A percentile compares a stretch with the other conserved stretches of the same genome.
These are phyloP conservation scores for Excoecaria agallocha DNA, from an alignment of 345 rosid species.

Conservation along the genomic window DNA sequence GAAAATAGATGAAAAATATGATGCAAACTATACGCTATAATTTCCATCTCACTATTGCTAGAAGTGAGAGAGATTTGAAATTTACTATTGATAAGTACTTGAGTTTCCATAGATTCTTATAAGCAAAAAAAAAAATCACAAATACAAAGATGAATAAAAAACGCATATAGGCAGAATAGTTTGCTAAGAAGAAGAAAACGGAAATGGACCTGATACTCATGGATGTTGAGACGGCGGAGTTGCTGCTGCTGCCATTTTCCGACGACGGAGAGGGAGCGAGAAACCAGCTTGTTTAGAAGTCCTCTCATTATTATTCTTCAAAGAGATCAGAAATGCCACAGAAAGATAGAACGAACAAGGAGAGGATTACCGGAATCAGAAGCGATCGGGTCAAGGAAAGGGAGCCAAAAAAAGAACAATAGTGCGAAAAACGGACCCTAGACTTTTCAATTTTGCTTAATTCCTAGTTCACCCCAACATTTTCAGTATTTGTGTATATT, in stretches of 20 bases:
- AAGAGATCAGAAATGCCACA: not conserved
- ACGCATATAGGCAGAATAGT: not conserved
- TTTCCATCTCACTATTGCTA: too few species aligned
- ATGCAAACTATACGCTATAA: not conserved
- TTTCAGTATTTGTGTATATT: not conserved
- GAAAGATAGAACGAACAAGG: not conserved
- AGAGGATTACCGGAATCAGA: slow-evolving; percentile 19
- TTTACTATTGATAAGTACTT: not conserved
- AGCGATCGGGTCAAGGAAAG: slow-evolving; percentile 6
- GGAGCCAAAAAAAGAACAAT: too few species aligned
- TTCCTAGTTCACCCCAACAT: not conserved
- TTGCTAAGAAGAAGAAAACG: not conserved
- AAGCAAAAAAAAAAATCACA: not conserved
- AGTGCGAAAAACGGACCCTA: not conserved
- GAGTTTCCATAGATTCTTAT: not conserved
- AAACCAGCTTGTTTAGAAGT: slow-evolving; percentile 64
- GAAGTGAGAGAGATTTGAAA: too few species aligned
- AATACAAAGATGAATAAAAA: not conserved
- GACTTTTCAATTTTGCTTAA: not conserved
- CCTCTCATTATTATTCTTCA: slow-evolving; percentile 55
- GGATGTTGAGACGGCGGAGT: slow-evolving; percentile 97
- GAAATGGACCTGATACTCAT: slow-evolving; percentile 77
- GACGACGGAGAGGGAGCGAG: slow-evolving; percentile 72
- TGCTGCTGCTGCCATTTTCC: slow-evolving; percentile 92
- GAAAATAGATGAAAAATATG: not conserved